Evolutionary conservation across 1,284 basidiomycete genomes (phyloP).

Genomic region (Ganoderma leucocontextum): DNA sequence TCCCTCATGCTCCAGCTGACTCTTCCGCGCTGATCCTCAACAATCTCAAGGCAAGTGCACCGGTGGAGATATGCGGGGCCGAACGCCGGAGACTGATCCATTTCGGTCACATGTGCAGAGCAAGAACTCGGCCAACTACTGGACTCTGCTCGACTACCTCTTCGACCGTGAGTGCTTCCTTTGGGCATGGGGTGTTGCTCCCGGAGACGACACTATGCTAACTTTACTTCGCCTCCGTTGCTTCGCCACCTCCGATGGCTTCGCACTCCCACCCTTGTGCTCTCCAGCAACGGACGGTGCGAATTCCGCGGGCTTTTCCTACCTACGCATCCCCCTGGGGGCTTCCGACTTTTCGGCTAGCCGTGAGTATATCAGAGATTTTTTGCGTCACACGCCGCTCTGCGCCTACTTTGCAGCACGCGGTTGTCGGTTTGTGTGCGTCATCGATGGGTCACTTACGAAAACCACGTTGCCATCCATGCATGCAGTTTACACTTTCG

Average conservation of each 20-base stretch:
- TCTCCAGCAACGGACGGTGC: conserved; percentile 53
- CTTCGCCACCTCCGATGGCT: not conserved
- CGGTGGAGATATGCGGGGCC: conserved; percentile 9
- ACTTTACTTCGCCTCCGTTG: conserved; percentile 2
- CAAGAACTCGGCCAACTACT: conserved; percentile 51
- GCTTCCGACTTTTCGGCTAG: conserved; percentile 53
- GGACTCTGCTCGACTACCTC: conserved; percentile 52
- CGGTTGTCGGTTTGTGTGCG: conserved; percentile 13
- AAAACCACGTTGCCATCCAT: not conserved
- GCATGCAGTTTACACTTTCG: conserved; percentile 56
- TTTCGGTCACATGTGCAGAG: conserved; percentile 37
- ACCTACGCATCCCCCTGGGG: conserved; percentile 58
- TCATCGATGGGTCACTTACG: conserved; percentile 15
- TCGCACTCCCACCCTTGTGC: conserved; percentile 1
- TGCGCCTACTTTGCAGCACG: conserved; percentile 4
- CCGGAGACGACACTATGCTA: conserved; percentile 1
- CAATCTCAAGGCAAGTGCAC: conserved; percentile 51
- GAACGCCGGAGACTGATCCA: conserved; percentile 2
- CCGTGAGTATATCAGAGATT: conserved; percentile 25
- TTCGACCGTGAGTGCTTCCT: conserved; percentile 49
- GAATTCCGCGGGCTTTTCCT: conserved; percentile 55
- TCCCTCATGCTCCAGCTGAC: conserved; percentile 47
- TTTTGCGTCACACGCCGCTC: not conserved
- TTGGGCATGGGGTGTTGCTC: conserved; percentile 12
- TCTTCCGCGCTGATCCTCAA: conserved; percentile 55